Evolutionary conservation across 345 rosid species (phyloP).

Genomic region (Eucalyptus melliodora): DNA sequence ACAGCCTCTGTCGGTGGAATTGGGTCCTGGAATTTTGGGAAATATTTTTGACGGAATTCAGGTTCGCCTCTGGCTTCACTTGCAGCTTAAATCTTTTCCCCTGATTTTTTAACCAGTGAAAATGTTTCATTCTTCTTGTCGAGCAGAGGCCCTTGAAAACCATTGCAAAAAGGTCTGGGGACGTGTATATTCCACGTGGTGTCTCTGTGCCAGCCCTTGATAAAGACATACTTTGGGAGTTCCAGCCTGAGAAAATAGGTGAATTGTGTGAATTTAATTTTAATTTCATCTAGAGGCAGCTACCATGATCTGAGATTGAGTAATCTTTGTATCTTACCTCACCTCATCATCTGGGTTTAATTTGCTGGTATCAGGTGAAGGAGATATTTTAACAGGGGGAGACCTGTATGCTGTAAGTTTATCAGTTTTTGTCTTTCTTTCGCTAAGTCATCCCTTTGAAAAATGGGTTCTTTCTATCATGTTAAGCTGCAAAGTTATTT

Average conservation of each 20-base stretch:
- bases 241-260: slow-evolving; percentile 90
- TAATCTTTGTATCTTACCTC: neutral
- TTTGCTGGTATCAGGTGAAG: slow-evolving; percentile 57
- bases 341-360: neutral
- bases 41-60: slow-evolving; percentile 99
- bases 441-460: neutral
- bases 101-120: neutral
- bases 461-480: neutral
- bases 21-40: slow-evolving; percentile 99
- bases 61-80: slow-evolving; percentile 21
- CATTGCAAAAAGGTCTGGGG: slow-evolving; percentile 87
- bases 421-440: neutral
- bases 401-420: slow-evolving; percentile 94
- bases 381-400: slow-evolving; percentile 93
- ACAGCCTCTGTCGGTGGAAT: slow-evolving; percentile 95
- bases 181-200: slow-evolving; percentile 99
- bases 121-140: neutral
- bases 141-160: slow-evolving; percentile 96
- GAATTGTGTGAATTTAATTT: neutral
- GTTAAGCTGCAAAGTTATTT: neutral
- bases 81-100: neutral
- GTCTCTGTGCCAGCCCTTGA: slow-evolving; percentile 98
- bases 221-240: slow-evolving; percentile 91
- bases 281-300: neutral
- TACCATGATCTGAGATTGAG: neutral